Evolutionary conservation across 2,329 filamentous ascomycete species (phyloP), one percentile per base, ranked within the genome.

Genomic region (Pseudopyricularia cyperi): DNA sequence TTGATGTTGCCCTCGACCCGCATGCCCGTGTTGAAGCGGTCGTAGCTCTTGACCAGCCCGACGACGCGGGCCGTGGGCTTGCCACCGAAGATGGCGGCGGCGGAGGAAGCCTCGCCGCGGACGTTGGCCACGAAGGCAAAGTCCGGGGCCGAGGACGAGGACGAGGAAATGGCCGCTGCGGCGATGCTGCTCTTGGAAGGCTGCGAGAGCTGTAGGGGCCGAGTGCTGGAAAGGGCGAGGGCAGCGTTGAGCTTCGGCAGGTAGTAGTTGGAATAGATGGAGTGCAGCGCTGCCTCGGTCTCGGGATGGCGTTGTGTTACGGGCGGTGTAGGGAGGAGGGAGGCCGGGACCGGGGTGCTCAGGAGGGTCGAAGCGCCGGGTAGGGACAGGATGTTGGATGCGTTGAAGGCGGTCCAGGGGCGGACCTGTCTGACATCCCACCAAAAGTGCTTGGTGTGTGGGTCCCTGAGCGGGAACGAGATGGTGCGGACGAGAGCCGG

Each of bases 21-120:
- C 87, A 95, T 95, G 56, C 87, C 87, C 1, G 89, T 93, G 74
- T 95, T 95, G 86, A 94, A 96, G 60, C 87, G 84, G 66, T 95
- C 87, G 63, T 91, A 96, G 64, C 82, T 85, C 69, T 91, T 91
- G 60, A 94, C 86, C n/a, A 96, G 76, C 7, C 91, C 70, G 46
- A 73, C 70, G 14, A 71, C 67, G 53, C 69, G 70, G n/a, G 69
- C 69, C 3, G 67, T 68, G 12, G 70, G 68, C 63, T 70, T 71
- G 52, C 71, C 71, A 48, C 70, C 71, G 53, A 73, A 73, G 54
- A 73, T 68, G 53, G 73, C 69, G 1, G 76, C 73, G 0, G 76
- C 84, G 62, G 66, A 80, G 62, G 62, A 75, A 55, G 68, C 69
- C 59, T 80, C 76, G 52, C 76, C 77, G 3, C 75, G 68, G 52